Base-by-base conservation (phyloP, 1,284 basidiomycete genomes). In the Malassezia brasiliensis region DNA sequence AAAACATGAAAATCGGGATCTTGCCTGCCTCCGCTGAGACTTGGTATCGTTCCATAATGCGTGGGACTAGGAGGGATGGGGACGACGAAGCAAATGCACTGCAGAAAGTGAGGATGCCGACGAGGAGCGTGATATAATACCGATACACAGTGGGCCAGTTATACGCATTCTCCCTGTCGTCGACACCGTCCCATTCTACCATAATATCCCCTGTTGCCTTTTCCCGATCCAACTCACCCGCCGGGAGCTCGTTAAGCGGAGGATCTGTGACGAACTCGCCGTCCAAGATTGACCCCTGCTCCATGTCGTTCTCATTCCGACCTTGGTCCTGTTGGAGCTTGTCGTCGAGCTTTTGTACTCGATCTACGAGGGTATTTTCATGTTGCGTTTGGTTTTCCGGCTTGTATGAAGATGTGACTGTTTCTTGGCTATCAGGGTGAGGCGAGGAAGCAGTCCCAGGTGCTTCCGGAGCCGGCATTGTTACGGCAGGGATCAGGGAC, bases 1-100 rank as follows among this genome's bases (percentile, higher is more conserved):
- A 71, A 73, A 86, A 89, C 40, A 88, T 81, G 62, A 82, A 83
- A 47, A 81, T 77, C 3, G 82, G 83, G 68, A 88, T 70, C 2
- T 81, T 80, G 56, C 83, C 63, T 0, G 86, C 80, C 68, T 85
- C 83, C 50, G 78, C 58, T 0, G 80, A 77, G 59, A 87, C 80
- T 11, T 76, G 69, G 59, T 84, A 87, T 17, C 83, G 61, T 1
- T 65, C 60, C 1, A 81, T 77, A 59, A 86, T 77, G 3, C 78
- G 65, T 5, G 81, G 81, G 1, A 88, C 77, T 34, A 83, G 84
- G 46, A 86, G 85, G 0, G 87, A 85, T 0, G 82, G 80, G 0
- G 82, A 81, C 0, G 83, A 79, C 15, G 83, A 80, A 8, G 83
- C 80, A 53, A 85, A 85, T 0, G 85, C 49, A 11, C 84, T 83